Evolutionary conservation across 192 early-diverging fungal genomes (phyloP).

Genomic region (Coemansia sp.): DNA sequence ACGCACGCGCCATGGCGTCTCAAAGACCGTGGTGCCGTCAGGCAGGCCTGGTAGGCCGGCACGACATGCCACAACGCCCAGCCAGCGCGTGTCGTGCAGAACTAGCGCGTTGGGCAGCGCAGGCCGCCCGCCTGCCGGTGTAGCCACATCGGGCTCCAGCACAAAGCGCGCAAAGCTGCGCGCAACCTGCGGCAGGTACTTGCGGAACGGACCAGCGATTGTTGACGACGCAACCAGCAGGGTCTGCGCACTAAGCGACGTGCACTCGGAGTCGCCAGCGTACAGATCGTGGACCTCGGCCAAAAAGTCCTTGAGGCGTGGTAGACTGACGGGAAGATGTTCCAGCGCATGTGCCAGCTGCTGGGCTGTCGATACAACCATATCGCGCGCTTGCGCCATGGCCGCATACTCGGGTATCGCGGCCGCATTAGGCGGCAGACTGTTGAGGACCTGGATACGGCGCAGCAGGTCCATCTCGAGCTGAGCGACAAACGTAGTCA

Average conservation of each 20-base stretch:
- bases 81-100: conserved; percentile 48
- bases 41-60: conserved; percentile 21
- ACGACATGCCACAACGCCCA: conserved; percentile 33
- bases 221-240: conserved; percentile 36
- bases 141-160: conserved; percentile 27
- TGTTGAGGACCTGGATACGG: conserved; percentile 29
- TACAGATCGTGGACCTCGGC: conserved; percentile 40
- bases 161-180: conserved; percentile 43
- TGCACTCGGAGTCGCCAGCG: conserved; percentile 36
- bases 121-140: conserved; percentile 7
- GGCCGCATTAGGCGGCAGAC: conserved; percentile 32
- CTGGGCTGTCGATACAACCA: conserved; percentile 44
- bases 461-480: conserved; percentile 27
- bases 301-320: conserved; percentile 42
- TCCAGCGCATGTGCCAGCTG: conserved; percentile 49
- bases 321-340: conserved; percentile 43
- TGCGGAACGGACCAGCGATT: conserved; percentile 35
- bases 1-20: conserved; percentile 44
- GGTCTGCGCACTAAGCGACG: conserved; percentile 28
- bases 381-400: conserved; percentile 21
- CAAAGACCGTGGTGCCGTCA: conserved; percentile 37
- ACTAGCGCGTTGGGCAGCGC: conserved; percentile 42
- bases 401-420: conserved; percentile 20
- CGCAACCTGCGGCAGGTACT: conserved; percentile 36
- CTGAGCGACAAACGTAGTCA: conserved; percentile 36